A percentile compares a stretch with the other conserved stretches of the same genome.
Conservation (phyloP, 108 stramenopile genomes). For the Aurantiochytrium sp. region DNA sequence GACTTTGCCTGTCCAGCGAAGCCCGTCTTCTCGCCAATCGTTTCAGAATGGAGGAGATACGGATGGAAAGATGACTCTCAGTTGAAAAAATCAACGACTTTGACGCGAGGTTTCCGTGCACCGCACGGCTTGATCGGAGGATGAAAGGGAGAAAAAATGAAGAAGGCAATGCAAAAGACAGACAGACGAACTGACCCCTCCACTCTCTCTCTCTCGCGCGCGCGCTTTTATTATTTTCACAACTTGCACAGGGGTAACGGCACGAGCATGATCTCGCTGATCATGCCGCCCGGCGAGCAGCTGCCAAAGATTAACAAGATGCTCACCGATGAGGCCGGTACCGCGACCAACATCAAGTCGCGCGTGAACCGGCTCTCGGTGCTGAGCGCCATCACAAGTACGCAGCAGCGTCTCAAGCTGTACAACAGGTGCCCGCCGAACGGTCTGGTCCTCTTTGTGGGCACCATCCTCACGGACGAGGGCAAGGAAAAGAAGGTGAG, state of each 20-base stretch:
- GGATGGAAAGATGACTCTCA: too few relatives aligned
- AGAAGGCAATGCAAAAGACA: not conserved
- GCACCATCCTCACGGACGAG: slow-evolving; percentile 95
- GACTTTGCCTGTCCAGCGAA: too few relatives aligned
- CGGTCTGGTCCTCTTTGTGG: slow-evolving; percentile 95
- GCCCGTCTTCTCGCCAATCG: too few relatives aligned
- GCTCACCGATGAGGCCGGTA: slow-evolving; percentile 96
- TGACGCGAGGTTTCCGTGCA: too few relatives aligned
- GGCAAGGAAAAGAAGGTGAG: slow-evolving; percentile 95
- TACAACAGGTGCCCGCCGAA: slow-evolving; percentile 88
- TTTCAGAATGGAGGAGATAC: too few relatives aligned
- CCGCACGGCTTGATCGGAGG: too few relatives aligned
- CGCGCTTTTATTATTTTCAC: too few relatives aligned
- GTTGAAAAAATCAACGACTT: too few relatives aligned
- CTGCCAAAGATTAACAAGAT: slow-evolving; percentile 83
- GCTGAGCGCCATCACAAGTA: slow-evolving; percentile 92
- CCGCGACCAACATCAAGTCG: slow-evolving; percentile 96
- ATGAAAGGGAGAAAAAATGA: not conserved
- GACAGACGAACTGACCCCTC: not conserved
- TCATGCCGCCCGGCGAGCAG: slow-evolving; percentile 94
- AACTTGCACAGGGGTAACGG: slow-evolving; percentile 69
- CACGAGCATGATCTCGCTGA: slow-evolving; percentile 97
- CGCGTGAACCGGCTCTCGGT: slow-evolving; percentile 92
- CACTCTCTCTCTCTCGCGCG: not conserved
- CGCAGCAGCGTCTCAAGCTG: slow-evolving; percentile 94